phyloP scores from a whole-genome alignment of 2,329 filamentous ascomycete genomes.

The Grosmannia clavigera region DNA sequence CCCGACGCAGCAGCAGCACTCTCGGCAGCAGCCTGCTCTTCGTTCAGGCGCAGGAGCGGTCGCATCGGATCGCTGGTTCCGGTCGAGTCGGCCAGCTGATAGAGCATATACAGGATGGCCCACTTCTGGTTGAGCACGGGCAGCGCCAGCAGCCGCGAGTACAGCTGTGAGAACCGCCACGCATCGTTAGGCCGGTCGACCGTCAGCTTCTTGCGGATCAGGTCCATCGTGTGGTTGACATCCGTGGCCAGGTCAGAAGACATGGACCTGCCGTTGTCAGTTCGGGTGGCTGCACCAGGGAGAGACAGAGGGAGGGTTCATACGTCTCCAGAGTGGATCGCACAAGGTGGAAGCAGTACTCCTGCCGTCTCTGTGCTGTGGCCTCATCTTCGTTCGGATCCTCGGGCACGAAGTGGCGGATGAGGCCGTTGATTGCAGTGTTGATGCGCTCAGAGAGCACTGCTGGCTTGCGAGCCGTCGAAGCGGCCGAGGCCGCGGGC shows the following conservation, averaged over 20 bases:
- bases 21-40: not conserved
- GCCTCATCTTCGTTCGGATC: slow-evolving; percentile 55
- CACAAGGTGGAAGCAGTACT: slow-evolving; percentile 43
- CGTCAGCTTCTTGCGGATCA: slow-evolving; percentile 81
- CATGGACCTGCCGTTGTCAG: slow-evolving; percentile 18
- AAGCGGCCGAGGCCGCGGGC: not conserved
- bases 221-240: slow-evolving; percentile 82
- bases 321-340: slow-evolving; percentile 41
- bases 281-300: not conserved
- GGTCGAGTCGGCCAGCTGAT: slow-evolving; percentile 63
- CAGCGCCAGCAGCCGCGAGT: slow-evolving; percentile 77
- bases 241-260: slow-evolving; percentile 48
- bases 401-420: slow-evolving; percentile 59
- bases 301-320: slow-evolving; percentile 7
- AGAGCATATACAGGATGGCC: slow-evolving; percentile 86
- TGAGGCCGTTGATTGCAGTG: slow-evolving; percentile 66
- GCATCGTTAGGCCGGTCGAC: slow-evolving; percentile 68
- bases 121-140: slow-evolving; percentile 92
- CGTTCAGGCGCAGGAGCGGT: slow-evolving; percentile 22
- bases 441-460: slow-evolving; percentile 58
- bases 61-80: slow-evolving; percentile 40
- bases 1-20: not conserved
- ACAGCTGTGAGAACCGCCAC: slow-evolving; percentile 77
- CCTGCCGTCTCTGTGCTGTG: slow-evolving; percentile 55
- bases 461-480: slow-evolving; percentile 29